Percentiles rank a stretch among this genome's conserved stretches.
Evolutionary conservation across 108 stramenopile genomes (phyloP).

Genomic region (Chaetoceros muelleri): DNA sequence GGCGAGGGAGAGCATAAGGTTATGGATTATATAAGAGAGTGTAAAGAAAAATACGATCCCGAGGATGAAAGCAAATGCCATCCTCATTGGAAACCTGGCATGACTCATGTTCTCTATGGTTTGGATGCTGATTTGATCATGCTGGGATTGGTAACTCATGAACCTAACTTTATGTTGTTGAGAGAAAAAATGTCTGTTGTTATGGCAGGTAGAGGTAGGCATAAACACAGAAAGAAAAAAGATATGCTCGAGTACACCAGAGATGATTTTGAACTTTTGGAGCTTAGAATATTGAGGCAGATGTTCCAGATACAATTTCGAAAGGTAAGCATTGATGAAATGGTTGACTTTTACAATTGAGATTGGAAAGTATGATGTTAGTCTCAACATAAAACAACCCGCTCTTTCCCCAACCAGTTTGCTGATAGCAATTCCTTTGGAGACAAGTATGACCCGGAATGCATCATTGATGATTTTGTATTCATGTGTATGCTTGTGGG

Average conservation of each 20-base stretch:
- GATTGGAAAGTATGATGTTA: constrained; percentile 1
- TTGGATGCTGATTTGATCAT: constrained; percentile 98
- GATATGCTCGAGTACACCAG: constrained; percentile 86
- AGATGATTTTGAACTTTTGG: constrained; percentile 93
- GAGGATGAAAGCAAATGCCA: constrained; percentile 20
- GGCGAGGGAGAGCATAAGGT: constrained; percentile 98
- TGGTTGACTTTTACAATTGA: too few relatives aligned
- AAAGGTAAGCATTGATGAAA: too few relatives aligned
- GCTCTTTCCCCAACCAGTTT: too few relatives aligned
- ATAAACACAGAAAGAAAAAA: constrained; percentile 84
- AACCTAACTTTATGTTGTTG: constrained; percentile 91
- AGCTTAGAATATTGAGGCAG: constrained; percentile 70
- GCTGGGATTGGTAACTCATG: constrained; percentile 94
- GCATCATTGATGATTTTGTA: constrained; percentile 96
- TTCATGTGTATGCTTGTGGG: constrained; percentile 98
- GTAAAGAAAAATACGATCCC: constrained; percentile 28
- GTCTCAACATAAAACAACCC: too few relatives aligned
- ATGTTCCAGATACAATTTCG: constrained; percentile 89
- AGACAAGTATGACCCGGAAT: constrained; percentile 60
- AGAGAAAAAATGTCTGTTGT: constrained; percentile 96
- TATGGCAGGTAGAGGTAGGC: constrained; percentile 78
- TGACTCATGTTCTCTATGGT: constrained; percentile 93
- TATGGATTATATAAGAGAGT: constrained; percentile 91
- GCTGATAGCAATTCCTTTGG: constrained; percentile 32
- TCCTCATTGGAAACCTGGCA: constrained; percentile 41